Conservation (phyloP, 148 eudicot species). For the Limonium bicolor region DNA sequence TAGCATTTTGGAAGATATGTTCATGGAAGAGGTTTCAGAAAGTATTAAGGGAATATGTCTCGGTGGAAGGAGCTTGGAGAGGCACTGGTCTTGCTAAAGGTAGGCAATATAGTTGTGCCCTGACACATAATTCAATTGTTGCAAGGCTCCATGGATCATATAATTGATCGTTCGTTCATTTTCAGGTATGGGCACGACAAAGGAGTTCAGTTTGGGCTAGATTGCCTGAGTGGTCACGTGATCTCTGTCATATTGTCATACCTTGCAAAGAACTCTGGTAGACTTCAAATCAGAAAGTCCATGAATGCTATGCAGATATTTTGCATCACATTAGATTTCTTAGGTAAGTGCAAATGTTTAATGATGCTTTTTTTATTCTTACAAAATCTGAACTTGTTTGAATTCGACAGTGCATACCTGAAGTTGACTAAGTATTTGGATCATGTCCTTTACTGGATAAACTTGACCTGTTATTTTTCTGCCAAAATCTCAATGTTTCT, state of each 20-base stretch:
- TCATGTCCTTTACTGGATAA: no score
- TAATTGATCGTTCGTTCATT: no score
- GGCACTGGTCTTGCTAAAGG: slow-evolving; percentile 79
- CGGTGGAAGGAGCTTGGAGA: slow-evolving; percentile 72
- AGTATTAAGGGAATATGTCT: slow-evolving; percentile 31
- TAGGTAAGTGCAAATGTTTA: slow-evolving; percentile 71
- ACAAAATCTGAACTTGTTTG: no score
- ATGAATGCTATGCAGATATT: slow-evolving; percentile 82
- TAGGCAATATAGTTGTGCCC: slow-evolving; percentile 9
- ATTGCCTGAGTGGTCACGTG: slow-evolving; percentile 69
- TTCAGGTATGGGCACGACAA: slow-evolving; percentile 92
- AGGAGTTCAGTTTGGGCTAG: slow-evolving; percentile 61
- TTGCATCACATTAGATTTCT: slow-evolving; percentile 62
- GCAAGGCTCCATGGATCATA: no score
- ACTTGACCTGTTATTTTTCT: no score
- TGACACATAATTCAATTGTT: no score
- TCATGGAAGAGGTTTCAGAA: slow-evolving; percentile 49
- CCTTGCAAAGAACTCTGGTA: slow-evolving; percentile 53
- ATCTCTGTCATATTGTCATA: slow-evolving; percentile 54
- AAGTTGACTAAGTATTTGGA: no score
- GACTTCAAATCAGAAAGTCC: slow-evolving; percentile 38
- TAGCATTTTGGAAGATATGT: slow-evolving; percentile 86
- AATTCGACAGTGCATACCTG: no score
- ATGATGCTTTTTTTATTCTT: no score
- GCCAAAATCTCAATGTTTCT: no score